These are phyloP conservation scores for Bathelium albidoporum DNA, from an alignment of 495 filamentous ascomycete genomes.

Conservation along the genomic window DNA sequence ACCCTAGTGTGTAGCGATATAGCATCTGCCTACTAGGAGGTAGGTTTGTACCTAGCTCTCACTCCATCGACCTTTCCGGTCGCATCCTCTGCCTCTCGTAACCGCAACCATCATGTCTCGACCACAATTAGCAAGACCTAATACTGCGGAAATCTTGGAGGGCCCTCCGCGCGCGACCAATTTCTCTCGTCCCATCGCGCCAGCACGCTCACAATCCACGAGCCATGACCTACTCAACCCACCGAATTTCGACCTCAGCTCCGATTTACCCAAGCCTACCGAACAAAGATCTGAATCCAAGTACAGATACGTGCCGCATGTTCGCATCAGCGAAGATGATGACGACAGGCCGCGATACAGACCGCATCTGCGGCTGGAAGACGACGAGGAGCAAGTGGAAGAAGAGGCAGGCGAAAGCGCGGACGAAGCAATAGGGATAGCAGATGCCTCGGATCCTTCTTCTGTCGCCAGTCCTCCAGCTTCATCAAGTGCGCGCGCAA, in stretches of 20 bases:
- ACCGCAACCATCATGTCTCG: background rate
- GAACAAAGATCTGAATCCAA: background rate
- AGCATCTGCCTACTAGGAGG: no score
- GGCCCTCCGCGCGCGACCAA: background rate
- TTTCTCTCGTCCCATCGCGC: slow-evolving; percentile 2
- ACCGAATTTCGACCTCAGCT: background rate
- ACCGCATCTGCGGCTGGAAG: background rate
- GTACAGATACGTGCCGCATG: background rate
- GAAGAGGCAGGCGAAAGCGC: background rate
- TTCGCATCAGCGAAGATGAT: background rate
- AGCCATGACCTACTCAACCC: background rate
- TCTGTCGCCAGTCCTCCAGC: background rate
- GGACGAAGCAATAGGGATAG: background rate
- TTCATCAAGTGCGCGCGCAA: background rate
- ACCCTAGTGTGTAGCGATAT: background rate
- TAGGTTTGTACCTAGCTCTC: background rate
- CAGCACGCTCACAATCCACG: background rate
- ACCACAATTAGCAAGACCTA: background rate
- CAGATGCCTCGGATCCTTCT: background rate
- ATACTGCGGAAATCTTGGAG: background rate
- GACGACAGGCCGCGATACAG: background rate
- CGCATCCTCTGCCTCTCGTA: background rate
- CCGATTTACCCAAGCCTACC: background rate
- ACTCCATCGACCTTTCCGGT: background rate
- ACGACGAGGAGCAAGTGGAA: background rate